Conservation (phyloP, 1,284 basidiomycete species). For the Heterobasidion irregulare region DNA sequence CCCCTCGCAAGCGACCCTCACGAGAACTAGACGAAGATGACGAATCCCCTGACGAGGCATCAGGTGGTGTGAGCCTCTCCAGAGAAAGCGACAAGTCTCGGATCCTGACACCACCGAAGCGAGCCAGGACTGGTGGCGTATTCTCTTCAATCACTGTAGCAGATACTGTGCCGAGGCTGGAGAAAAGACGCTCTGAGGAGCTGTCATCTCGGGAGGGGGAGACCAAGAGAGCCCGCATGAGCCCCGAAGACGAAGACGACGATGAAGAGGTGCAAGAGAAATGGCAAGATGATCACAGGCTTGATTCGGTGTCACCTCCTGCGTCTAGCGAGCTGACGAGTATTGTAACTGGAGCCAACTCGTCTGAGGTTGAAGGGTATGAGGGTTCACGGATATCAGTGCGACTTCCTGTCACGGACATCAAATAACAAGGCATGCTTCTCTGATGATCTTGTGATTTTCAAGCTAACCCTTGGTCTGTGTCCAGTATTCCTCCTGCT, state of each 20-base stretch:
- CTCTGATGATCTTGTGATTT: no score
- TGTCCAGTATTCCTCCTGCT: neutral
- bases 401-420: neutral
- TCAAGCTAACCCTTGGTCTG: neutral
- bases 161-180: slow-evolving; percentile 10
- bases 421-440: no score
- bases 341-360: neutral
- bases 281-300: neutral
- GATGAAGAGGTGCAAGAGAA: no score
- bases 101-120: slow-evolving; percentile 23
- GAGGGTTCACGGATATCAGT: neutral
- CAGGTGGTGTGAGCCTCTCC: slow-evolving; percentile 1
- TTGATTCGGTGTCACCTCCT: neutral
- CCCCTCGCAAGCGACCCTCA: slow-evolving; percentile 15
- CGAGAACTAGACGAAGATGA: slow-evolving; percentile 14
- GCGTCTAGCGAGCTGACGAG: slow-evolving; percentile 2
- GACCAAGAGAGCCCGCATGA: slow-evolving; percentile 8
- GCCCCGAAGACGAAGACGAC: slow-evolving; percentile 3
- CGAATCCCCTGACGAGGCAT: neutral
- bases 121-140: slow-evolving; percentile 18
- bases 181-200: slow-evolving; percentile 24
- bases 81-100: slow-evolving; percentile 3
- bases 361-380: slow-evolving; percentile 2
- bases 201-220: slow-evolving; percentile 15
- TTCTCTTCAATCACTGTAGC: slow-evolving; percentile 15